Evolutionary conservation across 176 grass and related monocot species (phyloP).

Genomic region (Aegilops sharonensis): DNA sequence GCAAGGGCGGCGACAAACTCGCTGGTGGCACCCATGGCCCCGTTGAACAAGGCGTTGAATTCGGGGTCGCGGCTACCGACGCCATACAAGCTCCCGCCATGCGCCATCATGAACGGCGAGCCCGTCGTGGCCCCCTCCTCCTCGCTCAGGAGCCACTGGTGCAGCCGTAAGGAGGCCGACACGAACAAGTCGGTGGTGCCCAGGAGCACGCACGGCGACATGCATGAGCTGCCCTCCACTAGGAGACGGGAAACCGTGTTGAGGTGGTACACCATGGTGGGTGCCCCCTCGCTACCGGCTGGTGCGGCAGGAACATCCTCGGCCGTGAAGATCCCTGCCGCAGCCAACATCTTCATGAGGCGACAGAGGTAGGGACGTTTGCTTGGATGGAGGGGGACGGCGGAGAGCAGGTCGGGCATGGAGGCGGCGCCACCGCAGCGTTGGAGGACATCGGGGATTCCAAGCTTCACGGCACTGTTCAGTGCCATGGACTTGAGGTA

Average conservation of each 20-base stretch:
- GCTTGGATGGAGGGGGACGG: neutral
- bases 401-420: neutral
- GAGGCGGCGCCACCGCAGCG: slow-evolving; percentile 16
- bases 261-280: neutral
- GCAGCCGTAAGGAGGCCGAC: neutral
- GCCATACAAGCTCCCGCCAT: neutral
- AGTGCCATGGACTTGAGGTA: slow-evolving; percentile 19
- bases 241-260: slow-evolving; percentile 31
- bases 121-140: neutral
- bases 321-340: neutral
- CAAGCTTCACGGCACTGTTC: slow-evolving; percentile 36
- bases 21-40: neutral
- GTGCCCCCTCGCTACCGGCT: neutral
- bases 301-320: too few relatives aligned
- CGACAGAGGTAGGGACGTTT: slow-evolving; percentile 18
- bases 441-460: slow-evolving; percentile 24
- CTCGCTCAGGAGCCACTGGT: slow-evolving; percentile 13
- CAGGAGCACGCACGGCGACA: neutral
- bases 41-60: neutral
- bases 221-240: neutral
- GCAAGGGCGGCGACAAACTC: neutral
- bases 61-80: neutral
- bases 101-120: slow-evolving; percentile 3
- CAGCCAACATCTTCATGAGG: slow-evolving; percentile 38
- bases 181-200: neutral